Base-by-base conservation (phyloP, 192 early-diverging fungal genomes). In the Linnemannia schmuckeri region DNA sequence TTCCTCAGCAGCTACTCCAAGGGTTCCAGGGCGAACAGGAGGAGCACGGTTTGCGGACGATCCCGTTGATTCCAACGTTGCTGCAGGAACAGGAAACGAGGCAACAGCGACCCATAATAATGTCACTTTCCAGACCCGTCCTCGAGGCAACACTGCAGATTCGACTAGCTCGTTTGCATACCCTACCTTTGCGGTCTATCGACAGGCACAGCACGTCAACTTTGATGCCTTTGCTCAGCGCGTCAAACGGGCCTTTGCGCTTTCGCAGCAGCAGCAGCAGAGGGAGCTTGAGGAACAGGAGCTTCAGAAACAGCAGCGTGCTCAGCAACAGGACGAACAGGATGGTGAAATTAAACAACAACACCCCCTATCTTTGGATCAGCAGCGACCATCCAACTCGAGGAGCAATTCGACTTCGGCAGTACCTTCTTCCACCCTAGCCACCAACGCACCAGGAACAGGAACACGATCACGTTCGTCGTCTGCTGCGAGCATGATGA, bases 221-320 rank as follows among this genome's bases (percentile, higher is more conserved):
- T 80, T 86, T 72, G 83, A 86, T 49, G 79, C 83, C 8, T 77
- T 86, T 44, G 75, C 83, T 22, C 74, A 80, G 70, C 83, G 83
- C 40, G 79, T 86, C 33, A 86, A 80, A 61, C 38, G 68, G 20
- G 79, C 83, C 0, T 86, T 86, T 81, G 75, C 75, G 35, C 15
- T 86, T 2, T 80, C 78, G 0, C 83, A 81, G 35, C 74, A 72
- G 4, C 74, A 86, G 40, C 49, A 77, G 72, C 72, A 78, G 33
- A 17, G 68, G 74, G 63, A 55, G 44, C 12, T 24, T 30, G 75
- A 35, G 18, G 75, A 68, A 27, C 49, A 68, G 27, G 52, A 40
- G 35, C 9, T 49, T 12, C 68, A 72, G 35, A 49, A 75, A 20
- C 61, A 79, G 72, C 66, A 80, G n/a, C 66, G 72, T 30, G 66